phyloP scores from a whole-genome alignment of 169 alveolate species.

The Cryptosporidium sp. region DNA sequence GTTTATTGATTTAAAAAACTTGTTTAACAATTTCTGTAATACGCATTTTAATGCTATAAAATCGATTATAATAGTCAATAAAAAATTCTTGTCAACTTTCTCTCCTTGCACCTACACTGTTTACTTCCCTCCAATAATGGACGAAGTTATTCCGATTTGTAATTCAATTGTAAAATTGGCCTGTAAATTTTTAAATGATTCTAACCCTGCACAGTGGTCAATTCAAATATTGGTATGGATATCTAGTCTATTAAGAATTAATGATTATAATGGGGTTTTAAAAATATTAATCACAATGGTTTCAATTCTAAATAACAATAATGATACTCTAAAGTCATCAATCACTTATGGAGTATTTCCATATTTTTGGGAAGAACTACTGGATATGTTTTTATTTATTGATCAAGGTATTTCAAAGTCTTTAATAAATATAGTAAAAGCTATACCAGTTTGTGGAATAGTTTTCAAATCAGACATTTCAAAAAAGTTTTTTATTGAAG shows the following conservation, averaged over 20 bases:
- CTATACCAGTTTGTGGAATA: constrained; percentile 26
- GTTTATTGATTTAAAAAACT: background rate
- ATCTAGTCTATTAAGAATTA: constrained; percentile 4
- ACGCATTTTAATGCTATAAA: background rate
- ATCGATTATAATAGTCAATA: background rate
- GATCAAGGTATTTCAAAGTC: background rate
- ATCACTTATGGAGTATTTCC: constrained; percentile 10
- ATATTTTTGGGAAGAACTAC: constrained; percentile 36
- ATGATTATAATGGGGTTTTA: constrained; percentile 27
- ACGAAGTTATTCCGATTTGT: constrained; percentile 47
- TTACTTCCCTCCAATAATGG: constrained; percentile 35
- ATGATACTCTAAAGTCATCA: background rate
- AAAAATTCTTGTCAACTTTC: background rate
- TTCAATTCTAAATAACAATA: background rate
- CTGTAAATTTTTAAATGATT: constrained; percentile 1
- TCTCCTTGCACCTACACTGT: background rate
- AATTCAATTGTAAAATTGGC: constrained; percentile 12
- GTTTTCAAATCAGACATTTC: background rate
- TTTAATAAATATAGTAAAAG: background rate
- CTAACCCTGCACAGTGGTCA: constrained; percentile 10
- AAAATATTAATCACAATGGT: constrained; percentile 11
- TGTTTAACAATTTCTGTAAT: background rate
- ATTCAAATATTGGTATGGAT: constrained; percentile 4
- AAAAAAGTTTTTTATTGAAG: constrained; percentile 13
- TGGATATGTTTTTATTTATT: background rate